Conservation (phyloP, 192 early-diverging fungal species). For the Nowakowskiella sp. region DNA sequence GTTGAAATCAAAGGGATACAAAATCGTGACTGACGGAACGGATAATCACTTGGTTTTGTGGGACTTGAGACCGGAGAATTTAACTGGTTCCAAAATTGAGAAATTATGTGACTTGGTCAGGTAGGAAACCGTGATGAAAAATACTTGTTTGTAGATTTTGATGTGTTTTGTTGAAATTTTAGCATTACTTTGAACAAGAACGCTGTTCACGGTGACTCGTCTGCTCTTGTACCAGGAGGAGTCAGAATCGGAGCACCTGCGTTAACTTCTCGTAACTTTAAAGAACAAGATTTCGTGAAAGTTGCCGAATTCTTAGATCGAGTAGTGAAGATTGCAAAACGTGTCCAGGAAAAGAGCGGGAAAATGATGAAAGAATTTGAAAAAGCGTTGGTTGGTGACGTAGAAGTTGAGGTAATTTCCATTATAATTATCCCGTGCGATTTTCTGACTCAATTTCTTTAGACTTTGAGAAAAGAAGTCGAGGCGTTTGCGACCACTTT, state of each 20-base stretch:
- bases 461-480: constrained; percentile 74
- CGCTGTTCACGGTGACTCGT: constrained; percentile 92
- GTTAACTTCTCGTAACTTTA: constrained; percentile 92
- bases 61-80: constrained; percentile 85
- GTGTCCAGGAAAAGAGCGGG: constrained; percentile 77
- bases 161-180: too few species aligned
- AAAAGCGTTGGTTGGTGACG: constrained; percentile 62
- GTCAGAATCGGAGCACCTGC: constrained; percentile 89
- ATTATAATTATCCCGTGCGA: background rate
- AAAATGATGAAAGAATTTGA: constrained; percentile 99
- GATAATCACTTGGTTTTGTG: constrained; percentile 98
- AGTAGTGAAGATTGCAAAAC: constrained; percentile 79
- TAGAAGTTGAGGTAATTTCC: constrained; percentile 59
- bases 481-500: constrained; percentile 86
- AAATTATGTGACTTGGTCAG: constrained; percentile 95
- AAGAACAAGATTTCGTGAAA: constrained; percentile 92
- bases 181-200: constrained; percentile 99
- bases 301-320: constrained; percentile 95
- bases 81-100: constrained; percentile 98
- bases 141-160: constrained; percentile 2
- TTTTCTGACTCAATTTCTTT: background rate
- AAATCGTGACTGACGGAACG: constrained; percentile 88
- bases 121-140: constrained; percentile 8
- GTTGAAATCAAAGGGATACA: constrained; percentile 78
- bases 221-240: constrained; percentile 94